Conservation (phyloP, 208 protist species). For the Trypanosoma congolense region DNA sequence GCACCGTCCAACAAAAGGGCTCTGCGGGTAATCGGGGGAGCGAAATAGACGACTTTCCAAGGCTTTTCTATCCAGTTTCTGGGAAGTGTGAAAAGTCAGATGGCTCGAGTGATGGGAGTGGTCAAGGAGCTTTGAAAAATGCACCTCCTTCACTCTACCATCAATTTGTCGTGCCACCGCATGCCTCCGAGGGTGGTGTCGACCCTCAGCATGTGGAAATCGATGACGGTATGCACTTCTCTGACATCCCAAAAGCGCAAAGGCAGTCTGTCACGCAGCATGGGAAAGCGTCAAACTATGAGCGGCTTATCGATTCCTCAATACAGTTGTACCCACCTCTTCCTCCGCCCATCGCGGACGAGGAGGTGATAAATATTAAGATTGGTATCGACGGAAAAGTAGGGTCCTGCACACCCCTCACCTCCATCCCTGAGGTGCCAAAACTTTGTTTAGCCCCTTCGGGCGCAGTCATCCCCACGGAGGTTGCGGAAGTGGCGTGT, state of each 20-base stretch:
- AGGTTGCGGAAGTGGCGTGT: background rate
- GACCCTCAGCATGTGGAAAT: slow-evolving; percentile 17
- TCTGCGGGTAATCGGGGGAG: background rate
- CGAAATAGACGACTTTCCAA: background rate
- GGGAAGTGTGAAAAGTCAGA: too few relatives aligned
- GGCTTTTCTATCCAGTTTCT: background rate
- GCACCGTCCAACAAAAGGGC: background rate
- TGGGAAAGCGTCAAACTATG: background rate
- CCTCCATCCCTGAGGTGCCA: too few relatives aligned
- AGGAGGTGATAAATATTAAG: too few relatives aligned
- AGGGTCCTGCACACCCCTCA: too few relatives aligned
- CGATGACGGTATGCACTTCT: slow-evolving; percentile 1
- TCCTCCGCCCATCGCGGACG: background rate
- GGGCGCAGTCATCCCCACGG: too few relatives aligned
- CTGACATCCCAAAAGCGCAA: too few relatives aligned
- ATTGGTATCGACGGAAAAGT: too few relatives aligned
- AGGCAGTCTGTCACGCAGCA: background rate
- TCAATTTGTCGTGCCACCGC: background rate
- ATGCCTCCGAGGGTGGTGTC: slow-evolving; percentile 14
- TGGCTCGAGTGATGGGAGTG: too few relatives aligned
- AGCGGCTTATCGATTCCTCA: slow-evolving; percentile 1
- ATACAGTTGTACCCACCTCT: slow-evolving; percentile 10
- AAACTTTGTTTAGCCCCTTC: too few relatives aligned
- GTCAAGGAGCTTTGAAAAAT: too few relatives aligned
- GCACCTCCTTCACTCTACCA: too few relatives aligned